Evolutionary conservation across 2,329 filamentous ascomycete species (phyloP), one percentile per base, ranked within the genome.

Genomic region (Talaromyces sp.): DNA sequence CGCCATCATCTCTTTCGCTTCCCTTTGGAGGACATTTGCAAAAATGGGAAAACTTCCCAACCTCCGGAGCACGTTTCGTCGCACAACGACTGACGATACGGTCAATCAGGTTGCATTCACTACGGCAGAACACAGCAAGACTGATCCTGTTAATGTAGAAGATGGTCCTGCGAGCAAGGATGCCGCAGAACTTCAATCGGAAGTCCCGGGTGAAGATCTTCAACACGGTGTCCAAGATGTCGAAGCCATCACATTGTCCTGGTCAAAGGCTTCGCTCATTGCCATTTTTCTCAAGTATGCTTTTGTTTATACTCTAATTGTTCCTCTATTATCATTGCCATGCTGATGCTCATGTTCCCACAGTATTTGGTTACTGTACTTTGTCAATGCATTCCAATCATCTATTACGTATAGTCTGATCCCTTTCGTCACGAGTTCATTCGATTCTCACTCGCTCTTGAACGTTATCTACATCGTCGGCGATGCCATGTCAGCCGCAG

Each of bases 401-500:
- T 65, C 65, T 35, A 70, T 68, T 35, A 66, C 73, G 19, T 61
- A 63, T 41, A 72, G 56, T 28, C 52, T 66, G 11, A 60, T 55
- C 5, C 73, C 77, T 11, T 80, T 75, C 60, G 76, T 80, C 41
- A 81, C 79, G 40, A 81, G 77, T 62, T 72, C 72, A 21, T 84
- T 80, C 61, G 62, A 72, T 21, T 67, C 73, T 7, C 81, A 84
- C 63, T 80, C 80, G 1, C 71, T 83, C 45, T 74, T 80, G 0
- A 73, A 80, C 0, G 77, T 80, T 9, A 81, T 80, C 15, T 69
- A 68, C 41, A 78, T 85, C 60, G 73, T 85, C 40, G 73, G 81
- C 11, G 77, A 70, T 59, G 71, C 84, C 39, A 79, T 85, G 39
- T 77, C 77, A 40, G 83, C 80, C 19, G 73, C 84, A 33, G 73